Conservation (phyloP, 371 early-diverging fungal genomes). For the Mucor indicus region DNA sequence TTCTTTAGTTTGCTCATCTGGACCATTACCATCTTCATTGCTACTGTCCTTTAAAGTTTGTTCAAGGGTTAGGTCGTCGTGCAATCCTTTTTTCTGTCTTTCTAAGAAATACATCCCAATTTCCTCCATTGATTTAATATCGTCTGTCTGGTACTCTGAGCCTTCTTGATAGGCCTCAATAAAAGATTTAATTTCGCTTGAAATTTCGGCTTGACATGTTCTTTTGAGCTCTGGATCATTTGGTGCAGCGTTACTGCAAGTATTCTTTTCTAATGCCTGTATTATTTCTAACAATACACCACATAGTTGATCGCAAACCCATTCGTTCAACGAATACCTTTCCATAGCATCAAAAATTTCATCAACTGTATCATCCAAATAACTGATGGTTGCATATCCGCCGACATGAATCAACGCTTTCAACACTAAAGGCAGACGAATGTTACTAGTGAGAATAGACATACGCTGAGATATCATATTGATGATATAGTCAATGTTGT, state of each 20-base stretch:
- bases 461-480: slow-evolving; percentile 55
- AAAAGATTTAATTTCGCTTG: slow-evolving; percentile 25
- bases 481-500: slow-evolving; percentile 65
- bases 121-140: slow-evolving; percentile 30
- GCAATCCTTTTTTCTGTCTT: slow-evolving; percentile 27
- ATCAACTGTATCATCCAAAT: slow-evolving; percentile 56
- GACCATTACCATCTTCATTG: slow-evolving; percentile 7
- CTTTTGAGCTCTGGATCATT: background rate
- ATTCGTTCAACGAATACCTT: slow-evolving; percentile 29
- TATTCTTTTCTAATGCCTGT: slow-evolving; percentile 16
- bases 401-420: slow-evolving; percentile 53
- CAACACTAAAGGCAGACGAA: slow-evolving; percentile 53
- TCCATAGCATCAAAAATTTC: slow-evolving; percentile 63
- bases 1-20: slow-evolving; percentile 6
- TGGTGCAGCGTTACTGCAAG: background rate
- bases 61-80: slow-evolving; percentile 16
- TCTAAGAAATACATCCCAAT: slow-evolving; percentile 47
- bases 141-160: slow-evolving; percentile 1
- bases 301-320: slow-evolving; percentile 39
- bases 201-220: slow-evolving; percentile 5
- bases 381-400: slow-evolving; percentile 42
- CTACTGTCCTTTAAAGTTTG: slow-evolving; percentile 16
- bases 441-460: slow-evolving; percentile 35
- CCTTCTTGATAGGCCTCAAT: slow-evolving; percentile 5
- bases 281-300: slow-evolving; percentile 43